These are phyloP conservation scores for Cucurbitaria berberidis DNA, from an alignment of 2,329 filamentous ascomycete species.

Conservation along the genomic window DNA sequence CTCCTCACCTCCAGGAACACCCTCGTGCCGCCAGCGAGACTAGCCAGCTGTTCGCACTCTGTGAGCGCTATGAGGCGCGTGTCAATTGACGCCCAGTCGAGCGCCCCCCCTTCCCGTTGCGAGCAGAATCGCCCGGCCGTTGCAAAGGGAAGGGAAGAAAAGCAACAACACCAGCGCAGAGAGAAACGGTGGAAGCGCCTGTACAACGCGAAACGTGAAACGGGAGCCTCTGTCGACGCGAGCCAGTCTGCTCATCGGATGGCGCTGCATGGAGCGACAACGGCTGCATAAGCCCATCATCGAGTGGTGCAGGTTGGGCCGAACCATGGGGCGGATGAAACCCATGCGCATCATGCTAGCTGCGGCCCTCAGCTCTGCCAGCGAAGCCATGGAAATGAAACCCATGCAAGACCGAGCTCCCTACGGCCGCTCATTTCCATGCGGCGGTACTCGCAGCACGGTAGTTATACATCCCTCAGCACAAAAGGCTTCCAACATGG, in stretches of 20 bases:
- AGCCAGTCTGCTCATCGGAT: slow-evolving; percentile 10
- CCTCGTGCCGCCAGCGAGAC: slow-evolving; percentile 22
- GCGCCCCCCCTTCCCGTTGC: slow-evolving; percentile 13
- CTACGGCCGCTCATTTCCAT: background rate
- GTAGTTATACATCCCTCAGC: background rate
- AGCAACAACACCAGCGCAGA: too few relatives aligned
- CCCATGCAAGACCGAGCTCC: background rate
- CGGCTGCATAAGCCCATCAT: slow-evolving; percentile 14
- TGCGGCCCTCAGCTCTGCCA: slow-evolving; percentile 25
- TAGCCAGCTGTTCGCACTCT: slow-evolving; percentile 33
- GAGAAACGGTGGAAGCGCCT: too few relatives aligned
- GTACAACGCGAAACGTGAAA: slow-evolving; percentile 24
- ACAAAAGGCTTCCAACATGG: background rate
- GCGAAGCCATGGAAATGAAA: slow-evolving; percentile 14
- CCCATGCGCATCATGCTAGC: slow-evolving; percentile 22
- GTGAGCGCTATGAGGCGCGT: slow-evolving; percentile 14
- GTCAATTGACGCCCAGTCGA: slow-evolving; percentile 23
- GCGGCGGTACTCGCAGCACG: background rate
- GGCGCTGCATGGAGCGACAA: slow-evolving; percentile 6
- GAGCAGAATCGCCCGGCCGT: background rate
- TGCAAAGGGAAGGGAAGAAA: too few relatives aligned
- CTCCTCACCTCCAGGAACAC: slow-evolving; percentile 17
- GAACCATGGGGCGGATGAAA: slow-evolving; percentile 25
- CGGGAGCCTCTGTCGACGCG: slow-evolving; percentile 9
- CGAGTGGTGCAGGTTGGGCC: slow-evolving; percentile 13